phyloP scores from a whole-genome alignment of 2,329 filamentous ascomycete species.

The Colletotrichum neosansevieriae region DNA sequence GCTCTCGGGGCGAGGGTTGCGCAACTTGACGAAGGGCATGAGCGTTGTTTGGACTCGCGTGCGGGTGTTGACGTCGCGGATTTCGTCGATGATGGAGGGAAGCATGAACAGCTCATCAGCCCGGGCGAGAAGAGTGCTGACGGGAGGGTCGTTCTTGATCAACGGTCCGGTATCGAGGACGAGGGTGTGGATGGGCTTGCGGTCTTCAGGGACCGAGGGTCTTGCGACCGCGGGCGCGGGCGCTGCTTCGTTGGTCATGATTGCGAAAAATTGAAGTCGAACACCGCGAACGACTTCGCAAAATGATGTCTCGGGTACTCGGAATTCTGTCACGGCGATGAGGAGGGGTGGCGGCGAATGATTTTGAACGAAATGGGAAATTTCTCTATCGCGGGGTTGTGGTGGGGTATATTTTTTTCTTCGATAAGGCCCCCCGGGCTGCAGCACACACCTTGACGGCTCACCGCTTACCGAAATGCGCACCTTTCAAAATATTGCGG shows the following conservation, averaged over 20 bases:
- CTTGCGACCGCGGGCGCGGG: slow-evolving; percentile 28
- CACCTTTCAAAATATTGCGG: not conserved
- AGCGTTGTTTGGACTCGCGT: slow-evolving; percentile 86
- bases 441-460: not conserved
- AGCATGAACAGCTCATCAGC: slow-evolving; percentile 85
- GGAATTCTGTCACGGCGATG: not conserved
- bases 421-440: slow-evolving; percentile 25
- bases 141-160: slow-evolving; percentile 90
- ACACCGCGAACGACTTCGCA: no score
- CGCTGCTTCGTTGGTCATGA: slow-evolving; percentile 30
- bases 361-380: slow-evolving; percentile 38
- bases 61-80: slow-evolving; percentile 85
- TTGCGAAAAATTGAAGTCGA: not conserved
- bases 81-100: slow-evolving; percentile 87
- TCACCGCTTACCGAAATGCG: not conserved
- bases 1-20: slow-evolving; percentile 80
- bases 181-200: slow-evolving; percentile 83
- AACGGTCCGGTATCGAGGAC: slow-evolving; percentile 93
- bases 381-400: slow-evolving; percentile 41
- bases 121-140: slow-evolving; percentile 83
- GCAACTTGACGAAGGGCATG: slow-evolving; percentile 84
- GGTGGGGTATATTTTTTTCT: slow-evolving; percentile 33
- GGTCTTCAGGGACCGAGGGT: slow-evolving; percentile 26
- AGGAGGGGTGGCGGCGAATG: slow-evolving; percentile 17
- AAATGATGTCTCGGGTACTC: no score